phyloP scores from a whole-genome alignment of 768 basidiomycete species.

The Podaxis sp. region DNA sequence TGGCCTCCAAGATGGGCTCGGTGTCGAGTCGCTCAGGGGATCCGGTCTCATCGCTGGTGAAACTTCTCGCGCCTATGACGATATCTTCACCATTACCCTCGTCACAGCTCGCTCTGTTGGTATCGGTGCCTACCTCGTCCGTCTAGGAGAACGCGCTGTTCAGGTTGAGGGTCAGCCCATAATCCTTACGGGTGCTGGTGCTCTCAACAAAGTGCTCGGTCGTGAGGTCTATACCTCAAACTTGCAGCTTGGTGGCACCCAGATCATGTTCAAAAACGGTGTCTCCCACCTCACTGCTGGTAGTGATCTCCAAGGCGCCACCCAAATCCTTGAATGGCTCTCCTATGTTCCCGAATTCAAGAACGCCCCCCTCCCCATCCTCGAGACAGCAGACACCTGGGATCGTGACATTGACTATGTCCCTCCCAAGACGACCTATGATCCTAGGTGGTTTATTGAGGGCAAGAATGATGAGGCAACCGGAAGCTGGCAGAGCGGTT shows the following conservation, averaged over 20 bases:
- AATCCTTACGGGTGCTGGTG: slow-evolving; percentile 95
- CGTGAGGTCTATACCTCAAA: slow-evolving; percentile 99
- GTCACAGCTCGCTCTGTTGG: slow-evolving; percentile 99
- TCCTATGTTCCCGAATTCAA: slow-evolving; percentile 89
- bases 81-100: slow-evolving; percentile 99
- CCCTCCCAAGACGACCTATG: slow-evolving; percentile 93
- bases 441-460: slow-evolving; percentile 97
- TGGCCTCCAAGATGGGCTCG: slow-evolving; percentile 95
- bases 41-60: slow-evolving; percentile 99
- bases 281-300: slow-evolving; percentile 94
- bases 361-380: slow-evolving; percentile 77
- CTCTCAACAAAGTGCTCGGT: slow-evolving; percentile 98
- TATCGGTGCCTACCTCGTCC: slow-evolving; percentile 98
- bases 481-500: slow-evolving; percentile 78
- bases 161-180: slow-evolving; percentile 99
- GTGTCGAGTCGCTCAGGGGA: slow-evolving; percentile 93
- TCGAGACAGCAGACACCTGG: slow-evolving; percentile 75
- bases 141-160: slow-evolving; percentile 94
- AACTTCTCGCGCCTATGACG: slow-evolving; percentile 97
- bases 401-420: slow-evolving; percentile 89
- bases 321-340: slow-evolving; percentile 92
- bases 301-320: slow-evolving; percentile 94
- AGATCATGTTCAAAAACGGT: slow-evolving; percentile 99
- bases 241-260: slow-evolving; percentile 98
- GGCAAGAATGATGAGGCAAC: slow-evolving; percentile 87